phyloP scores from a whole-genome alignment of 2,329 filamentous ascomycete species.

The Fusarium secorum region DNA sequence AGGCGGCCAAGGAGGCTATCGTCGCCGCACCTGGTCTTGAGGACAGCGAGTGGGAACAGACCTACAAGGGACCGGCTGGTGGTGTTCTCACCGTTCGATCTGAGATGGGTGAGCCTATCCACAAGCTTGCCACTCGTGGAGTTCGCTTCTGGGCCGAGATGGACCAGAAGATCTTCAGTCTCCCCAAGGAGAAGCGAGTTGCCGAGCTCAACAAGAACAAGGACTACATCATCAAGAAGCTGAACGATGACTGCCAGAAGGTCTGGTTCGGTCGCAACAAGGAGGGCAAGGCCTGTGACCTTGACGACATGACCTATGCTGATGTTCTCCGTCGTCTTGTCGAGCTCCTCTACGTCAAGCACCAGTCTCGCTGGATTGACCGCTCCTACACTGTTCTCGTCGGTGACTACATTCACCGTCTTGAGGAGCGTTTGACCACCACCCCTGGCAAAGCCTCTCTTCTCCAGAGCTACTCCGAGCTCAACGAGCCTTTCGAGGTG shows the following conservation, averaged over 20 bases:
- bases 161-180: constrained; percentile 96
- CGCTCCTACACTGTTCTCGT: constrained; percentile 82
- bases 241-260: constrained; percentile 96
- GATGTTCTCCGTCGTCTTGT: constrained; percentile 89
- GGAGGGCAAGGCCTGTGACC: constrained; percentile 79
- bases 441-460: constrained; percentile 75
- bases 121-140: constrained; percentile 97
- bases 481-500: constrained; percentile 80
- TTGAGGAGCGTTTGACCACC: constrained; percentile 95
- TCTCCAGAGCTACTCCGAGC: constrained; percentile 88
- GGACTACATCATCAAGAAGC: constrained; percentile 91
- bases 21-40: constrained; percentile 84
- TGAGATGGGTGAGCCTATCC: constrained; percentile 99
- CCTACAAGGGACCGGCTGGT: constrained; percentile 88
- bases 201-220: constrained; percentile 87
- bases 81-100: constrained; percentile 96
- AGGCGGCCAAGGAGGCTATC: constrained; percentile 88
- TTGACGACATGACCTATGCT: constrained; percentile 95
- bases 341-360: constrained; percentile 89
- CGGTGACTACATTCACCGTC: constrained; percentile 93
- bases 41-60: constrained; percentile 88
- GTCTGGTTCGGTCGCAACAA: constrained; percentile 94
- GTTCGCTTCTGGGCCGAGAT: constrained; percentile 98
- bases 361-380: constrained; percentile 92
- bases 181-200: constrained; percentile 93